phyloP scores from a whole-genome alignment of 1,284 basidiomycete species.

The Coniophora puteana region DNA sequence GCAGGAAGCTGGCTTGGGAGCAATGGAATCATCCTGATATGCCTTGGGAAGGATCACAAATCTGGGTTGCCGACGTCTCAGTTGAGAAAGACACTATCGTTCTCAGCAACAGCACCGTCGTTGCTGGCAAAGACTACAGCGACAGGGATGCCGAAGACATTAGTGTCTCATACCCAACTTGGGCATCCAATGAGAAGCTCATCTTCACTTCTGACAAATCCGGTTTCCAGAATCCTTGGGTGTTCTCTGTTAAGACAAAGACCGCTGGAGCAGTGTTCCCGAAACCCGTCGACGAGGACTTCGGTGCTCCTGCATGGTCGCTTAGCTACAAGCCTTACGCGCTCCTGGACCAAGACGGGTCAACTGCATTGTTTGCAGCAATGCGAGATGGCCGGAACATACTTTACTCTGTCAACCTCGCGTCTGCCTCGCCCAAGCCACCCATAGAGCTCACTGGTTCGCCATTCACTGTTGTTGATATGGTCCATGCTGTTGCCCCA shows the following conservation, averaged over 20 bases:
- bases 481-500: conserved; percentile 35
- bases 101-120: conserved; percentile 30
- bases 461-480: conserved; percentile 43
- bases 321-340: conserved; percentile 50
- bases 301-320: conserved; percentile 54
- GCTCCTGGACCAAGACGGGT: conserved; percentile 40
- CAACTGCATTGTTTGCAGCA: conserved; percentile 42
- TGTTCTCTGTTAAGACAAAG: conserved; percentile 35
- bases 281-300: conserved; percentile 50
- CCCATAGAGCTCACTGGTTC: conserved; percentile 26
- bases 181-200: conserved; percentile 56
- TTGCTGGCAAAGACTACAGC: conserved; percentile 45
- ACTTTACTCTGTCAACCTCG: conserved; percentile 45
- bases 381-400: conserved; percentile 45
- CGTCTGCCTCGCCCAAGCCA: conserved; percentile 21
- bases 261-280: conserved; percentile 34
- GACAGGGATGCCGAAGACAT: conserved; percentile 21
- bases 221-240: conserved; percentile 72
- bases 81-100: conserved; percentile 12
- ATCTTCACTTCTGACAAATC: conserved; percentile 65
- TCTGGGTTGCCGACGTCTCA: conserved; percentile 48
- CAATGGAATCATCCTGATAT: conserved; percentile 79
- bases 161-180: conserved; percentile 53
- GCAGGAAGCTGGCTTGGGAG: conserved; percentile 62
- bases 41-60: conserved; percentile 74